Evolutionary conservation across 805 yeast species (phyloP), one percentile per base, ranked within the genome.

Genomic region (Lipomyces spencermartinsiae): DNA sequence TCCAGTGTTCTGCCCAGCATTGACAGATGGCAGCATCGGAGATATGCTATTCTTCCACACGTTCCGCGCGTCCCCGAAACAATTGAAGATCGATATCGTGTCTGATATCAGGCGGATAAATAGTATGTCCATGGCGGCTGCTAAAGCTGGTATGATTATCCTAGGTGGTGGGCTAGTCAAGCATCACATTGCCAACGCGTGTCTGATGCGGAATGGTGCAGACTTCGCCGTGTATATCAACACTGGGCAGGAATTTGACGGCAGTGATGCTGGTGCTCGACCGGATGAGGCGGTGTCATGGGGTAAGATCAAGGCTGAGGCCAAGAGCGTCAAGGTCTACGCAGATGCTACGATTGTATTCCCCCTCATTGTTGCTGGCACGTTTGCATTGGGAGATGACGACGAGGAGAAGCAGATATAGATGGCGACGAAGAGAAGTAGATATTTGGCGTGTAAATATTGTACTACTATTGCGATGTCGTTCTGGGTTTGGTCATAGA

Each of bases 41-140:
- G 99, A 95, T 78, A 95, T 95, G 99, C 85, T 95, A 68, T 95
- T 95, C 78, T 95, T 95, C 90, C 98, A 95, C 80, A 94, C 99
- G 19, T 95, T 93, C 85, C 93, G 92, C 80, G 86, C 97, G 1
- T 89, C 96, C 57, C 98, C 98, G 58, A 88, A 87, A 74, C 97
- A 93, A 76, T 81, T 96, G 68, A 87, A 97, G 79, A 82, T 95
- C 58, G 99, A 95, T 79, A 89, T 95, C 74, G 99, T 95, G 49
- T 90, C 91, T 63, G 99, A 95, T 79, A 95, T 95, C 75, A 87
- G 99, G 76, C 85, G 83, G 74, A 90, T 95, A 79, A 95, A 95
- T 80, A 88, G 97, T 66, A 84, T 94, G 89, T 89, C 98, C 8
- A 93, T 95, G 97, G 96, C 89, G 66, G 97, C 99, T 12, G 85